A percentile compares a stretch with the other conserved stretches of the same genome.
Evolutionary conservation across 257 asterid genomes (phyloP).

Genomic region (Plantago ovata): DNA sequence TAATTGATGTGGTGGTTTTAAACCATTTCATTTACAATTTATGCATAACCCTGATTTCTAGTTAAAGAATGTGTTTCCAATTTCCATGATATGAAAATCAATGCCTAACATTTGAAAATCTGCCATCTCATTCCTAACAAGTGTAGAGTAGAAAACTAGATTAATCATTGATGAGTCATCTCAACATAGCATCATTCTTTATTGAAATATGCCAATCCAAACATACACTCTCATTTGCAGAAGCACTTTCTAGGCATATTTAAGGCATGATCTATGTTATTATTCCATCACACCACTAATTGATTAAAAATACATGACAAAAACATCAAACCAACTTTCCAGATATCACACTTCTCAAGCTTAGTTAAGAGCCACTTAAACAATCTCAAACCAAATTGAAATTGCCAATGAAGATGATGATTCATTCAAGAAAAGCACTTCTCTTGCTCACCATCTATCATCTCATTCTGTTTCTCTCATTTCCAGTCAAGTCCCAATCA

Average conservation of each 20-base stretch:
- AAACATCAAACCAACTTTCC: conserved; percentile 20
- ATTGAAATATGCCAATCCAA: too few species aligned
- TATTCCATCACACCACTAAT: conserved; percentile 8
- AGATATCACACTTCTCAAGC: conserved; percentile 21
- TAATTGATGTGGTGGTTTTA: too few species aligned
- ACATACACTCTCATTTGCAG: neutral
- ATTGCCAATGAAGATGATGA: conserved; percentile 25
- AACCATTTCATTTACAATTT: too few species aligned
- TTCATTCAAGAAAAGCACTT: conserved; percentile 18
- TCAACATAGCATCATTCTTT: too few species aligned
- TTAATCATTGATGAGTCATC: too few species aligned
- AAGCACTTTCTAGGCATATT: conserved; percentile 9
- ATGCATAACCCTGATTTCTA: too few species aligned
- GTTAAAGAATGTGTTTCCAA: too few species aligned
- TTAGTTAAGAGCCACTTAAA: neutral
- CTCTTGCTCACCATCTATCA: conserved; percentile 22
- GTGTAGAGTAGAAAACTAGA: too few species aligned
- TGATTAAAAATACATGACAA: conserved; percentile 23
- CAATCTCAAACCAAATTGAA: neutral
- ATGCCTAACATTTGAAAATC: too few species aligned
- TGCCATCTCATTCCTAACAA: too few species aligned
- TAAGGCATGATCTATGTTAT: neutral
- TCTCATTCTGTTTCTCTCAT: conserved; percentile 13
- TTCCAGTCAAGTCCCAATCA: conserved; percentile 25
- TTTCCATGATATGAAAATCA: too few species aligned